Evolutionary conservation across 2,329 filamentous ascomycete genomes (phyloP).

Genomic region (Clonostachys chloroleuca): DNA sequence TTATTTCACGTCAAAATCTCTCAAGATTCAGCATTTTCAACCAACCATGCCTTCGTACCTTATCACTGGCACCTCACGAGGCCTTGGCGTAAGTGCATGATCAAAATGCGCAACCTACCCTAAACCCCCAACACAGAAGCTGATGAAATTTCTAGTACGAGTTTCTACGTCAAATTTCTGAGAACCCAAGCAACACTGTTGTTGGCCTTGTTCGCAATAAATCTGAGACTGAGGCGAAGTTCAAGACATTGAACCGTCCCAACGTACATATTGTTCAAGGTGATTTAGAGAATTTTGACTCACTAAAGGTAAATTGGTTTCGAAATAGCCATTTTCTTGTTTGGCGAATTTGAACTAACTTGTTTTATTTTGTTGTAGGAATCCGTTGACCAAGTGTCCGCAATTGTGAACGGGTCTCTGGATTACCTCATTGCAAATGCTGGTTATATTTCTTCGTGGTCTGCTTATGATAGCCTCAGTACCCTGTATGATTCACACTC

Average conservation of each 20-base stretch:
- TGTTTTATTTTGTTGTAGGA: too few relatives aligned
- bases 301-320: too few relatives aligned
- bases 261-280: too few relatives aligned
- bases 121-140: neutral
- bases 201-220: conserved; percentile 37
- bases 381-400: too few relatives aligned
- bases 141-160: conserved; percentile 8
- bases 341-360: too few relatives aligned
- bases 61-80: conserved; percentile 25
- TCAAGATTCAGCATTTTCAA: too few relatives aligned
- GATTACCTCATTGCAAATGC: conserved; percentile 49
- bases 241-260: too few relatives aligned
- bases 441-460: conserved; percentile 19
- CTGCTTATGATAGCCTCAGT: conserved; percentile 21
- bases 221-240: too few relatives aligned
- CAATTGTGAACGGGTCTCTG: conserved; percentile 11
- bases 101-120: neutral
- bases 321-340: too few relatives aligned
- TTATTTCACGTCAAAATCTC: too few relatives aligned
- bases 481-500: conserved; percentile 19
- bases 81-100: conserved; percentile 18
- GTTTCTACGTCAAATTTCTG: conserved; percentile 35
- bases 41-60: conserved; percentile 25
- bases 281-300: too few relatives aligned
- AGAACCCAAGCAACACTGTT: conserved; percentile 28